phyloP scores from a whole-genome alignment of 495 filamentous ascomycete species.

The Penicillium maclennaniae region DNA sequence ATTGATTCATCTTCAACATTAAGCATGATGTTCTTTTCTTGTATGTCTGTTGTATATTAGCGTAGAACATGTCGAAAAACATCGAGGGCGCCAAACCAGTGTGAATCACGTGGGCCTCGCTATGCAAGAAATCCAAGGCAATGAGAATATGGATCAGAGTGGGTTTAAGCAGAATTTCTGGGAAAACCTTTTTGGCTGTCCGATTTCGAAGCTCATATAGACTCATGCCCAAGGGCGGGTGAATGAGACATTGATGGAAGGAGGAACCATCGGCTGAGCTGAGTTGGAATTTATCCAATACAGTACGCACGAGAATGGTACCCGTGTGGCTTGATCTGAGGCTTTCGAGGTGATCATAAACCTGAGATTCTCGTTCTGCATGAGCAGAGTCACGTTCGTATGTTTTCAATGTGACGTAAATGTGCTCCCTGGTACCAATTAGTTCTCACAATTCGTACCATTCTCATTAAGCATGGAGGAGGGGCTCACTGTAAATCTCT shows the following conservation, averaged over 20 bases:
- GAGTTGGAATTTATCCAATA: slow-evolving; percentile 21
- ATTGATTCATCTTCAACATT: slow-evolving; percentile 29
- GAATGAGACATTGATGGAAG: slow-evolving; percentile 26
- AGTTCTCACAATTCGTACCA: background rate
- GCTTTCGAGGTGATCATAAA: slow-evolving; percentile 14
- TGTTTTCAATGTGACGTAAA: slow-evolving; percentile 20
- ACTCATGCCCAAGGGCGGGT: slow-evolving; percentile 26
- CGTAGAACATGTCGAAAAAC: background rate
- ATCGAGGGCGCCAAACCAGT: slow-evolving; percentile 27
- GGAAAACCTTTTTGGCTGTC: slow-evolving; percentile 2
- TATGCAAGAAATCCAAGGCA: slow-evolving; percentile 32
- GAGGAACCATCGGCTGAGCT: slow-evolving; percentile 10
- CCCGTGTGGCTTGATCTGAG: slow-evolving; percentile 17
- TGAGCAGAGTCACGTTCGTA: slow-evolving; percentile 14
- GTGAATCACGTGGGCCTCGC: slow-evolving; percentile 34
- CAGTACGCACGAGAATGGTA: slow-evolving; percentile 11
- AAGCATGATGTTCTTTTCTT: slow-evolving; percentile 29
- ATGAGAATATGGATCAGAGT: slow-evolving; percentile 27
- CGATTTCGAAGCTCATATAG: slow-evolving; percentile 15
- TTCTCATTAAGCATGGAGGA: background rate
- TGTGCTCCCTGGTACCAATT: slow-evolving; percentile 11
- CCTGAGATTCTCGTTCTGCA: slow-evolving; percentile 11
- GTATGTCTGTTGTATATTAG: slow-evolving; percentile 22
- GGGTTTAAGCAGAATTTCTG: slow-evolving; percentile 12
- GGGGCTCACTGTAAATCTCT: slow-evolving; percentile 39